phyloP scores from a whole-genome alignment of 2,329 filamentous ascomycete genomes.

The Talaromyces amestolkiae region DNA sequence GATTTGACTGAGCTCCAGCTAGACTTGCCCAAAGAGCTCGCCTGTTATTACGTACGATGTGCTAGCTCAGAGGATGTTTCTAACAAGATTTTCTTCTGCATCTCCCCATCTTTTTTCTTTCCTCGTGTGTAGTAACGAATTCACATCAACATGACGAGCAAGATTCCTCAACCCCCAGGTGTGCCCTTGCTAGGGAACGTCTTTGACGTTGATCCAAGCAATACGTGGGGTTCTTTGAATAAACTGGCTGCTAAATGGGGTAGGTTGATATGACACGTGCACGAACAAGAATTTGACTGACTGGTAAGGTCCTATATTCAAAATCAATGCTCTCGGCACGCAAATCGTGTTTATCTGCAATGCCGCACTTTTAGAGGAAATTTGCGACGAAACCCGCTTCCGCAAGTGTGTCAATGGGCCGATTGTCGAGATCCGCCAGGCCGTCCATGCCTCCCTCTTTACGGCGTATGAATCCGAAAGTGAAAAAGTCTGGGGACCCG shows the following conservation, averaged over 20 bases:
- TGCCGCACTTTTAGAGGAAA: slow-evolving; percentile 59
- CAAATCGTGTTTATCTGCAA: slow-evolving; percentile 53
- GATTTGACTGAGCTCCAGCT: background rate
- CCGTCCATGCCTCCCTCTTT: slow-evolving; percentile 66
- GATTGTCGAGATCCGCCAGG: slow-evolving; percentile 58
- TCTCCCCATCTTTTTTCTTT: background rate
- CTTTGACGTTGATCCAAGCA: slow-evolving; percentile 49
- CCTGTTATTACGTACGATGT: background rate
- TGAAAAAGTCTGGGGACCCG: slow-evolving; percentile 62
- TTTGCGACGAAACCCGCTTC: slow-evolving; percentile 66
- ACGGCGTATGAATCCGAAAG: slow-evolving; percentile 47
- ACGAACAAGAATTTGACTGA: background rate
- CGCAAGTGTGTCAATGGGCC: slow-evolving; percentile 51
- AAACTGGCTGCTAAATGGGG: slow-evolving; percentile 51
- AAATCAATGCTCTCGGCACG: slow-evolving; percentile 49
- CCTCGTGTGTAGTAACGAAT: background rate
- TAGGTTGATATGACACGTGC: slow-evolving; percentile 23
- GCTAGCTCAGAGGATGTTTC: background rate
- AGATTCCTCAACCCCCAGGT: slow-evolving; percentile 53
- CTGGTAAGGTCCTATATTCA: slow-evolving; percentile 58
- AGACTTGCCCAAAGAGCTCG: background rate
- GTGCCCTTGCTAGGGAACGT: slow-evolving; percentile 54
- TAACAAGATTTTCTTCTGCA: background rate
- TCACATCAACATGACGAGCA: slow-evolving; percentile 39
- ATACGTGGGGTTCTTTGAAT: slow-evolving; percentile 52